Conservation (phyloP, 2,329 filamentous ascomycete species). For the Juglanconis sp. region DNA sequence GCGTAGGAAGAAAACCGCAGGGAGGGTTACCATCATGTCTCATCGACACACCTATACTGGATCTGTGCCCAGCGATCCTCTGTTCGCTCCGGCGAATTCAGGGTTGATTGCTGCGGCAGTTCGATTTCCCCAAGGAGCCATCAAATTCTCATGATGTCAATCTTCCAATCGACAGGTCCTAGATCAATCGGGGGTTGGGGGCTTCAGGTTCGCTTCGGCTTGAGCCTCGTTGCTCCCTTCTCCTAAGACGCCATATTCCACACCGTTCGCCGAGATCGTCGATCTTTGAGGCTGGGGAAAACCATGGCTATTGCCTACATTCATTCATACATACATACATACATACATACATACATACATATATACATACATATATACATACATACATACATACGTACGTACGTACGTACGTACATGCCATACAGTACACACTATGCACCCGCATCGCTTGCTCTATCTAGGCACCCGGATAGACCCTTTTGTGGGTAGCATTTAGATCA, state of each 20-base stretch:
- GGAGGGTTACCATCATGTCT: not conserved
- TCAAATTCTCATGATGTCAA: constrained; percentile 72
- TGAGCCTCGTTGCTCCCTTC: constrained; percentile 63
- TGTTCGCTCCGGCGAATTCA: constrained; percentile 56
- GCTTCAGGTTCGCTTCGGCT: constrained; percentile 65
- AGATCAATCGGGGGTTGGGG: constrained; percentile 66
- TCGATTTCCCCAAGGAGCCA: constrained; percentile 87
- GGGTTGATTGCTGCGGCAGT: constrained; percentile 81
- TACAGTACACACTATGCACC: too few species aligned
- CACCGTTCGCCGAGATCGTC: constrained; percentile 85
- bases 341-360: not conserved
- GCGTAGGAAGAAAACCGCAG: not conserved
- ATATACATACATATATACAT: not conserved
- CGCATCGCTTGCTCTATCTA: too few species aligned
- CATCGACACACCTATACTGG: constrained; percentile 33
- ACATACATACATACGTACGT: too few species aligned
- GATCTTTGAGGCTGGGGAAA: constrained; percentile 88
- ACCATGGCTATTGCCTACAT: constrained; percentile 77
- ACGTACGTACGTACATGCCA: too few species aligned
- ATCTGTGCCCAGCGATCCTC: constrained; percentile 87
- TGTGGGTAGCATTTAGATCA: too few species aligned
- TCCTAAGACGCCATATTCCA: constrained; percentile 81
- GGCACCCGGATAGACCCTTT: too few species aligned
- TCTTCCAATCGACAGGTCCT: constrained; percentile 94
- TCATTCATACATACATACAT: not conserved